Percentiles rank a stretch among this genome's conserved stretches.
These are phyloP conservation scores for Candida gorgasii DNA, from an alignment of 805 yeast genomes.

Conservation along the genomic window DNA sequence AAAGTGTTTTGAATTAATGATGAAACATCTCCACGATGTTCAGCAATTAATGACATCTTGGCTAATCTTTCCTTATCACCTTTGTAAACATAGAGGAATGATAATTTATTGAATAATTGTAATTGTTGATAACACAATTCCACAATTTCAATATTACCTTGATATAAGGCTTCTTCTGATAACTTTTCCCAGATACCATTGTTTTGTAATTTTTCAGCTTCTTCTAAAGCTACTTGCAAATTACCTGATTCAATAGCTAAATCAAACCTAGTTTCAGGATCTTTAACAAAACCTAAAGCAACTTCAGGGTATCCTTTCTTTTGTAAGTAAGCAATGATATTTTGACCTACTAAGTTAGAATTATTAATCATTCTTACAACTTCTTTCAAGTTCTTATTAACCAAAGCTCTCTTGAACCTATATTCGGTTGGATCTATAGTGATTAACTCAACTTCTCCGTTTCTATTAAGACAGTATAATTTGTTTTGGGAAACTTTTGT, in stretches of 20 bases:
- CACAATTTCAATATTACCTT: slow-evolving; percentile 83
- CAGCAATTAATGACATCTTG: slow-evolving; percentile 89
- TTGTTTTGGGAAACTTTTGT: slow-evolving; percentile 67
- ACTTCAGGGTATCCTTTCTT: slow-evolving; percentile 96
- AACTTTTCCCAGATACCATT: slow-evolving; percentile 75
- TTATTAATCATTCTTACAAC: slow-evolving; percentile 84
- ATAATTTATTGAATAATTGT: slow-evolving; percentile 81
- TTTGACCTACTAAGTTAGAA: slow-evolving; percentile 95
- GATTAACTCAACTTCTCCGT: slow-evolving; percentile 77
- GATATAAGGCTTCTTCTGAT: slow-evolving; percentile 82
- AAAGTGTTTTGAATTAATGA: slow-evolving; percentile 82
- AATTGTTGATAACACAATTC: slow-evolving; percentile 89
- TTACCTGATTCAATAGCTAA: slow-evolving; percentile 93
- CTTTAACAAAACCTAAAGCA: slow-evolving; percentile 95
- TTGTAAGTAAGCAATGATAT: slow-evolving; percentile 91
- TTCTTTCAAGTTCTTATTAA: slow-evolving; percentile 86
- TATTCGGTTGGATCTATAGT: slow-evolving; percentile 94
- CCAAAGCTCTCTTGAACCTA: slow-evolving; percentile 90
- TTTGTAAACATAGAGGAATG: slow-evolving; percentile 81
- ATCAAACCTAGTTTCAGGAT: slow-evolving; percentile 93
- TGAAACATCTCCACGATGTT: slow-evolving; percentile 76
- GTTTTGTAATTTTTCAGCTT: slow-evolving; percentile 76
- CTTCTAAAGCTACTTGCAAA: slow-evolving; percentile 79
- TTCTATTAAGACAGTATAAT: slow-evolving; percentile 81
- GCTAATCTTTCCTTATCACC: slow-evolving; percentile 76